These are phyloP conservation scores for Prunus mume DNA, from an alignment of 306 rosid species.

Conservation along the genomic window DNA sequence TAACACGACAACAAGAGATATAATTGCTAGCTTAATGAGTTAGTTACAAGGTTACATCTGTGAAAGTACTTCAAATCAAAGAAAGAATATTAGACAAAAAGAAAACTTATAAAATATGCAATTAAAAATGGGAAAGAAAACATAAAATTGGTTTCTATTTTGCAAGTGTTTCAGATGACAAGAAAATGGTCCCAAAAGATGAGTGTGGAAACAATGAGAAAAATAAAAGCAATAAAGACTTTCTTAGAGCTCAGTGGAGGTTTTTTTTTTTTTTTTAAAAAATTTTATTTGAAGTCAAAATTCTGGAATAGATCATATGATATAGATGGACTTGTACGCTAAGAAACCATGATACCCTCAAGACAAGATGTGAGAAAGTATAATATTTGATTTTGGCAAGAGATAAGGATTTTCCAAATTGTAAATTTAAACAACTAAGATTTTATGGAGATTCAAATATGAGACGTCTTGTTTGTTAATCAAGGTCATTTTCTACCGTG, in stretches of 20 bases:
- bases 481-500: no score
- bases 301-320: not conserved
- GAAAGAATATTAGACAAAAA: not conserved
- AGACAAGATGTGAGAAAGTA: not conserved
- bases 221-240: not conserved
- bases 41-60: conserved; percentile 1
- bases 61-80: not conserved
- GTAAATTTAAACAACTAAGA: no score
- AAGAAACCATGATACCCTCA: not conserved
- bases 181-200: not conserved
- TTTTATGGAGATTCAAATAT: no score
- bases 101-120: not conserved
- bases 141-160: not conserved
- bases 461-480: rapidly evolving
- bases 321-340: conserved; percentile 5
- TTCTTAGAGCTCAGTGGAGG: not conserved
- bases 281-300: not conserved
- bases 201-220: not conserved
- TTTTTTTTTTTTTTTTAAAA: not conserved
- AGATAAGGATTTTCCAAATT: not conserved
- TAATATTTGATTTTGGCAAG: not conserved
- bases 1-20: not conserved
- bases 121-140: not conserved
- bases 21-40: not conserved
- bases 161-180: not conserved